Base-by-base conservation (phyloP, 164 flowering plant genomes). In the Taxillus chinensis region DNA sequence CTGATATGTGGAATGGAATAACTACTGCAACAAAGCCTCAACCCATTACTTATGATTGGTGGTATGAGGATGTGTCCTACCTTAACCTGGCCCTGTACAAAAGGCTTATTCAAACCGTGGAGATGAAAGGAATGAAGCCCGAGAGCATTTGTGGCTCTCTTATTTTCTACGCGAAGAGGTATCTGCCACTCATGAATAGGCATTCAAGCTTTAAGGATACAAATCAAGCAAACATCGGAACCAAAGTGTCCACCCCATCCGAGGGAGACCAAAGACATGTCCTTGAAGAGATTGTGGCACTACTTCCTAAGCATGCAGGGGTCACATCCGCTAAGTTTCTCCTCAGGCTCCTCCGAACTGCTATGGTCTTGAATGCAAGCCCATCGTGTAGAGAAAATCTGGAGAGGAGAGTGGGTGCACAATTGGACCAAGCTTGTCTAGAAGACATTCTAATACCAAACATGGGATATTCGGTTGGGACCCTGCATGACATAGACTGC, bases 391-490 rank as follows among this genome's bases (percentile, higher is more conserved):
- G 74, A 60, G 86, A 77, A 55, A 78, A 67, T 65, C 61, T 82
- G 70, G 86, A 82, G 76, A 78, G 64, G 49, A 52, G 75, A 41
- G 67, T 76, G 1, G 84, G 84, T 3, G 14, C 67, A 2, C 82
- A 82, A 64, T 41, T 82, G 46, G 84, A 82, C 43, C 79, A 76
- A 75, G 84, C 82, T 61, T 27, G 63, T 7, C 65, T 82, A 9
- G 81, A 75, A 7, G 86, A 82, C 70, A 67, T 82, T 14, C 75
- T 82, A n/a, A 77, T 82, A 57, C 86, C 86, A 15, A 82, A 80
- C 40, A 71, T 71, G 55, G 82, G 82, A 0, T 76, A 71, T 45
- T 67, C 81, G 10, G 78, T 67, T 39, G 84, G 78, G 59, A 82
- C 86, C 4, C 74, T 82, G 4, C 81, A 82, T 67, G 86, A 82